Conservation (phyloP, 371 early-diverging fungal species). For the Mucor lusitanicus region DNA sequence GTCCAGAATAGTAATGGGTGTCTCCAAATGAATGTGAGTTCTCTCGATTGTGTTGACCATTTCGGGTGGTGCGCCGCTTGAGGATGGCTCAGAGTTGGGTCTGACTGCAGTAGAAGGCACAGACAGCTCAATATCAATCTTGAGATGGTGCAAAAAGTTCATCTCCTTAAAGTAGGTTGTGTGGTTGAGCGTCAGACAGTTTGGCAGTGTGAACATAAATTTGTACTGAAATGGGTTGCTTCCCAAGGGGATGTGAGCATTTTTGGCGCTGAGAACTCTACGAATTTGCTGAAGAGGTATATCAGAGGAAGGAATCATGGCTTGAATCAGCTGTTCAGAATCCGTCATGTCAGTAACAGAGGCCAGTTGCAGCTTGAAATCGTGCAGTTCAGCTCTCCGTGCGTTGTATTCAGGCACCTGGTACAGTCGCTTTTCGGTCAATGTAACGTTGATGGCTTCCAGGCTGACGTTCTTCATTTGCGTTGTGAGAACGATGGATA, state of each 20-base stretch:
- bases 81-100: neutral
- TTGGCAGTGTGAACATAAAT: slow-evolving; percentile 44
- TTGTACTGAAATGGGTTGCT: slow-evolving; percentile 42
- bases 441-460: slow-evolving; percentile 35
- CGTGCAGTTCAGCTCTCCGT: slow-evolving; percentile 34
- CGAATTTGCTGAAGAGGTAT: slow-evolving; percentile 28
- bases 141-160: slow-evolving; percentile 39
- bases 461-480: slow-evolving; percentile 38
- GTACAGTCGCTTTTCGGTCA: slow-evolving; percentile 43
- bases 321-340: slow-evolving; percentile 18
- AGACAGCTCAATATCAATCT: slow-evolving; percentile 40
- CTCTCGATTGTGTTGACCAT: neutral
- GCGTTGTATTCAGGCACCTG: slow-evolving; percentile 48
- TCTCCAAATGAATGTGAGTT: slow-evolving; percentile 23
- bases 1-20: slow-evolving; percentile 39
- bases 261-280: slow-evolving; percentile 36
- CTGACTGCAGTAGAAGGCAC: slow-evolving; percentile 8
- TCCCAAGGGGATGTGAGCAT: slow-evolving; percentile 44
- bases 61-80: neutral
- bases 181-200: slow-evolving; percentile 46
- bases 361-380: slow-evolving; percentile 36
- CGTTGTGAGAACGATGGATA: slow-evolving; percentile 39
- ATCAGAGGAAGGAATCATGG: slow-evolving; percentile 27
- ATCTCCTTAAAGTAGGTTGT: slow-evolving; percentile 43
- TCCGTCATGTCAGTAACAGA: slow-evolving; percentile 30